Conservation (phyloP, 805 yeast species). For the Scheffersomyces lignosus region DNA sequence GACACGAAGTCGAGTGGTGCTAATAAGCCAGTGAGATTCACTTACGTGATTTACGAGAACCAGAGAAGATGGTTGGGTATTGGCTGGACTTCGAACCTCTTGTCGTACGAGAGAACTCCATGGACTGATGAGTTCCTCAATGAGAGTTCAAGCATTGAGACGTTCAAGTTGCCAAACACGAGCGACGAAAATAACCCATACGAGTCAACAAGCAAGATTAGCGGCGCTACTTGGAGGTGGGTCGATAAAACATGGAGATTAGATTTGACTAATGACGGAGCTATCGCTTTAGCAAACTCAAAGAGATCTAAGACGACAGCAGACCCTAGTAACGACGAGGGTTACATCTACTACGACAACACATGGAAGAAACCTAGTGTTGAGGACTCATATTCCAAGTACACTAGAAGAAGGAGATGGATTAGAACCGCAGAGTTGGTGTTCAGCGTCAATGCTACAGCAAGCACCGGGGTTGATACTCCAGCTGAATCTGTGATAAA, state of each 20-base stretch:
- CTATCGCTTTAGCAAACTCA: conserved; percentile 66
- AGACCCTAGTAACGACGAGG: conserved; percentile 78
- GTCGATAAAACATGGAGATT: conserved; percentile 90
- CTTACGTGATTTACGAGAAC: conserved; percentile 90
- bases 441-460: conserved; percentile 15
- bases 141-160: conserved; percentile 75
- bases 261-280: conserved; percentile 86
- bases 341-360: conserved; percentile 85
- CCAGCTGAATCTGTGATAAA: not conserved
- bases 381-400: conserved; percentile 84
- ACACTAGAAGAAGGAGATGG: conserved; percentile 95
- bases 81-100: conserved; percentile 93
- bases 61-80: conserved; percentile 97
- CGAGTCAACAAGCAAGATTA: conserved; percentile 36
- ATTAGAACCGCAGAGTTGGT: conserved; percentile 89
- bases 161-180: conserved; percentile 78
- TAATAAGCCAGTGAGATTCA: conserved; percentile 66
- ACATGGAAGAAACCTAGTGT: conserved; percentile 92
- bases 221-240: conserved; percentile 91
- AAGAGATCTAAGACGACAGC: conserved; percentile 58
- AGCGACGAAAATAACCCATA: conserved; percentile 35
- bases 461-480: conserved; percentile 1
- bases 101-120: conserved; percentile 90
- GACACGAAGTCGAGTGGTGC: conserved; percentile 17
- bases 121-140: conserved; percentile 97